Conservation (phyloP, 2,329 filamentous ascomycete genomes). For the Domatiomyces catenatus region DNA sequence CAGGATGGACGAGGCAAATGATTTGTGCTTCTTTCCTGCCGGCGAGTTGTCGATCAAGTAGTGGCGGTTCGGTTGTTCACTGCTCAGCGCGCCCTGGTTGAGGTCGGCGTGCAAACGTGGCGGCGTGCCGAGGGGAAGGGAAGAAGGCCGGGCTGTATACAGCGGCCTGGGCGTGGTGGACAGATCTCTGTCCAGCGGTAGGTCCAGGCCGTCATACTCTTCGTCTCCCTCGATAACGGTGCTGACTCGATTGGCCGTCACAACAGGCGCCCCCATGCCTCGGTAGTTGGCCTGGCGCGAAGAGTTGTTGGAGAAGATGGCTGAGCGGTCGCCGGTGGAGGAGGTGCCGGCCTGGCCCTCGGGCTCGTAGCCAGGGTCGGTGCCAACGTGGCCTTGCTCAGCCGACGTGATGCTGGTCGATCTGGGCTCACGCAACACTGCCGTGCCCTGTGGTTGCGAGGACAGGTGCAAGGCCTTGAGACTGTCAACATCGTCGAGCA, state of each 20-base stretch:
- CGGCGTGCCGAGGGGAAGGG: conserved; percentile 31
- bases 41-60: conserved; percentile 37
- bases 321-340: conserved; percentile 55
- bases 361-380: conserved; percentile 67
- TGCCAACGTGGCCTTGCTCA: conserved; percentile 52
- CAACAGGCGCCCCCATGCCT: conserved; percentile 36
- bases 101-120: conserved; percentile 26
- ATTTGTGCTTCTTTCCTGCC: conserved; percentile 77
- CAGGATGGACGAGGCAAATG: conserved; percentile 63
- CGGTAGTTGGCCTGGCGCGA: conserved; percentile 21
- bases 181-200: conserved; percentile 2
- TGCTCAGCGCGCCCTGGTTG: conserved; percentile 40
- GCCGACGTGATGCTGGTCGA: conserved; percentile 48
- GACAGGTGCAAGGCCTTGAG: conserved; percentile 46
- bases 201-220: conserved; percentile 30
- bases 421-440: conserved; percentile 5
- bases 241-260: conserved; percentile 68
- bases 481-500: conserved; percentile 81
- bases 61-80: conserved; percentile 57
- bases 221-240: conserved; percentile 76
- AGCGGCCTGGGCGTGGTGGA: conserved; percentile 4
- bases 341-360: conserved; percentile 66
- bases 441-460: conserved; percentile 17
- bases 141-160: conserved; percentile 23
- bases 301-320: conserved; percentile 47